Evolutionary conservation across 2,329 filamentous ascomycete species (phyloP).

Genomic region (Trichophyton verrucosum): DNA sequence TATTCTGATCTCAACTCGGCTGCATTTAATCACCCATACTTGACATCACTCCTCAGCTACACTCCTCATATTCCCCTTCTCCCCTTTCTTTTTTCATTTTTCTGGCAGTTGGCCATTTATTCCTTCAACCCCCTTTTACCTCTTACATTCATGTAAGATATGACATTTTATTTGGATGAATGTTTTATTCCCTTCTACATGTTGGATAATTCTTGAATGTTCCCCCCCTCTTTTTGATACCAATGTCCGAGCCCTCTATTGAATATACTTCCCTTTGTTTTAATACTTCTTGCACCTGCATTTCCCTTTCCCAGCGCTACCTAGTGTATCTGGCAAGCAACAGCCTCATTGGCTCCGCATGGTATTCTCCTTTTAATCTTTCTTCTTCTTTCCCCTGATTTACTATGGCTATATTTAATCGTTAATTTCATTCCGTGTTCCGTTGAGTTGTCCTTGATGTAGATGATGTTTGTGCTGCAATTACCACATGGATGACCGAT

Average conservation of each 20-base stretch:
- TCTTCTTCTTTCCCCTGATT: not conserved
- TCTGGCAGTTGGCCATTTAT: slow-evolving; percentile 9
- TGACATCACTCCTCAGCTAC: not conserved
- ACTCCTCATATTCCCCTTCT: slow-evolving; percentile 1
- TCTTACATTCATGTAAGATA: slow-evolving; percentile 6
- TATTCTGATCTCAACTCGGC: not conserved
- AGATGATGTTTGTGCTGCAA: not conserved
- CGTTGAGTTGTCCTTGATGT: not conserved
- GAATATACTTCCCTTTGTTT: not conserved
- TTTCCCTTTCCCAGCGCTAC: not conserved
- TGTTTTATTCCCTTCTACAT: not conserved
- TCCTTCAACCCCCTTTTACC: slow-evolving; percentile 8
- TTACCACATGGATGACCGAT: not conserved
- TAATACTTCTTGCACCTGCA: not conserved
- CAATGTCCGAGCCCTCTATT: not conserved
- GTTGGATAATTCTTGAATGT: slow-evolving; percentile 1
- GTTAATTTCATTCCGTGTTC: not conserved
- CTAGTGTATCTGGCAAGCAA: not conserved
- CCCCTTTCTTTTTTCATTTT: slow-evolving; percentile 12
- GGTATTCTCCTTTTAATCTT: not conserved
- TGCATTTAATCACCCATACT: not conserved
- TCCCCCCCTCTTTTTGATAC: not conserved
- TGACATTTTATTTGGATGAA: not conserved
- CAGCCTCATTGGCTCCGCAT: not conserved
- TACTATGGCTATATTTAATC: not conserved